Base-by-base conservation (phyloP, 371 early-diverging fungal species). In the Chytridium lagenaria region DNA sequence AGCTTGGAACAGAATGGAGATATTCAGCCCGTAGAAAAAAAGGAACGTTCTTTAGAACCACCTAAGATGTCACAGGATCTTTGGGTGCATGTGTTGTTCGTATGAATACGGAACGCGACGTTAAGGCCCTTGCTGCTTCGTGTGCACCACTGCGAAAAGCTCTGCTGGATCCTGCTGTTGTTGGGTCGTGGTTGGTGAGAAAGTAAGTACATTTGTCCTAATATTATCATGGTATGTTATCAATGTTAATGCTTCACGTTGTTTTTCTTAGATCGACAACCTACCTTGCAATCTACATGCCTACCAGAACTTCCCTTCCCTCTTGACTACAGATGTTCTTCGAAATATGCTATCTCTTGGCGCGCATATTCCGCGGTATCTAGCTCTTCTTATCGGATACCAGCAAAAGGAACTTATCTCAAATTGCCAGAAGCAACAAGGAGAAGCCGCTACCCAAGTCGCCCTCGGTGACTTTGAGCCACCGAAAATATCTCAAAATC, bases 351-450 rank as follows among this genome's bases (percentile, higher is more conserved):
- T 71, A 12, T 68, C 72, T 23, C 57, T 66, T 15, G 76, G 76
- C 22, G 76, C 76, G 15, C 76, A 76, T 52, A 61, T 76, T 51
- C 76, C 76, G 10, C 67, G 76, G 1, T 68, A 76, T 36, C 50
- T 76, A 0, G 38, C 76, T 59, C 57, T 57, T 2, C 37, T 71
- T 22, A 49, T 75, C 23, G 71, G 71, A 2, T 61, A 30, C n/a
- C 70, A 75, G 44, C 39, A 75, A 30, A 71, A 72, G 31, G 40
- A 70, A 3, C 49, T 67, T 39, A 5, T 71, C 40, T 36, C 66
- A 16, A 34, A 26, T 12, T 36, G 26, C 19, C 36, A 28, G 34
- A n/a, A 50, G 39, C 10, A 23, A 10, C 3, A 26, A 22, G 67
- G 49, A n/a, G 38, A 12, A 2, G 16, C 37, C 5, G 23, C 63